These are phyloP conservation scores for Effrenium voratum DNA, from an alignment of 73 alveolate species.

Conservation along the genomic window DNA sequence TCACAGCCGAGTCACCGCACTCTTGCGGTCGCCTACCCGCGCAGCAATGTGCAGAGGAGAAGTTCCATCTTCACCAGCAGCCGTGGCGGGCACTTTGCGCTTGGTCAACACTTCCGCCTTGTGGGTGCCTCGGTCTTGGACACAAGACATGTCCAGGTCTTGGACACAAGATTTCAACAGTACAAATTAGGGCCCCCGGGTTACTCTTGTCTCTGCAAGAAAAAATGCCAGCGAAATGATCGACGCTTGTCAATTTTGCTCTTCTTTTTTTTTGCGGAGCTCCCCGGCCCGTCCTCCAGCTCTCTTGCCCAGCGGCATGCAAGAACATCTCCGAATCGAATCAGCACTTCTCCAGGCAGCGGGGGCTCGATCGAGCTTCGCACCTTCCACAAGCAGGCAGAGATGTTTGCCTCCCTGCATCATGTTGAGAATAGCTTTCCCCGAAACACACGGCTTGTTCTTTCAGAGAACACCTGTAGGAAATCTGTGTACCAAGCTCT, in stretches of 20 bases:
- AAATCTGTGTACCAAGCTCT: too few relatives aligned
- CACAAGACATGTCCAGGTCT: neutral
- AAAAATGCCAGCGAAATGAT: too few relatives aligned
- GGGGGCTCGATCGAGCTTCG: conserved; percentile 45
- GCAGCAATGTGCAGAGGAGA: conserved; percentile 40
- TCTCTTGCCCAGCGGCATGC: neutral
- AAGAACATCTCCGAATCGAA: conserved; percentile 72
- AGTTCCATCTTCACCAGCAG: conserved; percentile 55
- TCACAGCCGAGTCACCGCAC: neutral
- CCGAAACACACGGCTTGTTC: too few relatives aligned
- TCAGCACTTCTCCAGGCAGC: conserved; percentile 26
- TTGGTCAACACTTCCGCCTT: conserved; percentile 43
- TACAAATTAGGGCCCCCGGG: neutral
- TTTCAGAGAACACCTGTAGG: too few relatives aligned
- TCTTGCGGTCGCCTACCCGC: conserved; percentile 3
- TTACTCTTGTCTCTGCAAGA: neutral
- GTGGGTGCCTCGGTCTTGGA: neutral
- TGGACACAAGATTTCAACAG: neutral
- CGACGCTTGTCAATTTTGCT: too few relatives aligned
- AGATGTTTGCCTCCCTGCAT: too few relatives aligned
- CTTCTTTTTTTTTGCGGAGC: neutral
- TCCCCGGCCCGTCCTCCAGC: neutral
- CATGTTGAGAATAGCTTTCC: too few relatives aligned
- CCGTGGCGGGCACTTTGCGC: conserved; percentile 47
- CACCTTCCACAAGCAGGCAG: neutral